Evolutionary conservation across 2,329 filamentous ascomycete genomes (phyloP), one percentile per base, ranked within the genome.

Genomic region (Myriosclerotinia scirpicola): DNA sequence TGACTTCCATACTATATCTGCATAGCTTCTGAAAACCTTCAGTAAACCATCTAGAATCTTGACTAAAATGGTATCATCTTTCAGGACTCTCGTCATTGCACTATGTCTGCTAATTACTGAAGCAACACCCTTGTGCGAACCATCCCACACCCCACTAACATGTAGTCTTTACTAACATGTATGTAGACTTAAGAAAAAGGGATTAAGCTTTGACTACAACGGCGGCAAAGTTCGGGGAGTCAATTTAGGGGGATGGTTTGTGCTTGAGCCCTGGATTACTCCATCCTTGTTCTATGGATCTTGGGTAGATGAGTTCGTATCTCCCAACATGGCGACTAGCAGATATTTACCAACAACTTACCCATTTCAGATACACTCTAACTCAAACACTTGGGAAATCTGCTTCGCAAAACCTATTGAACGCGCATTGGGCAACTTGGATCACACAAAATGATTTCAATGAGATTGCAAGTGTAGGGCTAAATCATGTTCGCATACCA

Each of bases 401-500:
- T 59, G 78, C 79, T 2, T 81, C 82, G 0, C 77, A 78, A 38
- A 75, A 75, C 22, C 78, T 78, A 42, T 76, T 90, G 48, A 78
- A 78, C 9, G 69, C 79, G 36, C 87, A 90, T 73, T 90, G 87
- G 87, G 78, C 80, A 59, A 81, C 80, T 12, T 90, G 84, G 78
- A 79, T 81, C 70, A 80, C 75, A 34, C 75, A 80, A 66, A 69
- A 73, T 4, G 80, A 82, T 67, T 79, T 82, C 69, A 71, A 75
- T n/a, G 74, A 77, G 54, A 81, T 82, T 68, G 77, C 78, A 44
- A 69, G 67, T 15, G 70, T 68, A 20, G 86, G 86, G 5, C 76
- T 89, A 73, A 89, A 88, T 76, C 83, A 87, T 70, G 84, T 89
- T 48, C 80, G 87, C 56, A 89, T 90, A 65, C 87, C 87, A 1